A percentile compares a stretch with the other conserved stretches of the same genome.
Evolutionary conservation across 129 eudicot species (phyloP).

Genomic region (Chrysanthemum seticuspe): DNA sequence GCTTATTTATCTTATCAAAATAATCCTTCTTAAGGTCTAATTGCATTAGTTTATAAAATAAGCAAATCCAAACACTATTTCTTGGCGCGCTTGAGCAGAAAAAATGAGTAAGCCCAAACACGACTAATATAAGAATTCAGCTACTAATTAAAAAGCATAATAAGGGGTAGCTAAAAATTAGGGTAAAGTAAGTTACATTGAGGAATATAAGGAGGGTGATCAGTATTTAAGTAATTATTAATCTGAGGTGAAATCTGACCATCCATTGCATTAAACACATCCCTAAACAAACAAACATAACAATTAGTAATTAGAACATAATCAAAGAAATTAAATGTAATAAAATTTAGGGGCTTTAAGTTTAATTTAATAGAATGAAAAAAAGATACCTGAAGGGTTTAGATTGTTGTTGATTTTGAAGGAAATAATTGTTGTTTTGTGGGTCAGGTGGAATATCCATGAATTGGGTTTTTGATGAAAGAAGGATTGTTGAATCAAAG

Average conservation of each 20-base stretch:
- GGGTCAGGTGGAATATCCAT: conserved; percentile 59
- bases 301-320: not conserved
- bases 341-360: conserved; percentile 29
- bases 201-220: conserved; percentile 79
- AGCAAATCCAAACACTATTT: no score
- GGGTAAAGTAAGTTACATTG: conserved; percentile 42
- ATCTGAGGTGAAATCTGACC: conserved; percentile 54
- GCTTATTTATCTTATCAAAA: no score
- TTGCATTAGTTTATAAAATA: not conserved
- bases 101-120: no score
- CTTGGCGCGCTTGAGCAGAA: no score
- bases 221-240: conserved; percentile 48
- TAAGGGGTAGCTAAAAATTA: not conserved
- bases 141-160: not conserved
- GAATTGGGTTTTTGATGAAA: not conserved
- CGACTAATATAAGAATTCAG: no score
- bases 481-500: not conserved
- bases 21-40: not conserved
- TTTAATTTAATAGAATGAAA: not conserved
- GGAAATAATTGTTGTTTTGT: conserved; percentile 41
- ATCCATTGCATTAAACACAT: conserved; percentile 49
- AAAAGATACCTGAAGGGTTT: conserved; percentile 54
- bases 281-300: conserved; percentile 38
- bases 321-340: conserved; percentile 18
- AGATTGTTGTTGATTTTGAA: conserved; percentile 43